Evolutionary conservation across 2,329 filamentous ascomycete genomes (phyloP).

Genomic region (Colletotrichum caudatum): DNA sequence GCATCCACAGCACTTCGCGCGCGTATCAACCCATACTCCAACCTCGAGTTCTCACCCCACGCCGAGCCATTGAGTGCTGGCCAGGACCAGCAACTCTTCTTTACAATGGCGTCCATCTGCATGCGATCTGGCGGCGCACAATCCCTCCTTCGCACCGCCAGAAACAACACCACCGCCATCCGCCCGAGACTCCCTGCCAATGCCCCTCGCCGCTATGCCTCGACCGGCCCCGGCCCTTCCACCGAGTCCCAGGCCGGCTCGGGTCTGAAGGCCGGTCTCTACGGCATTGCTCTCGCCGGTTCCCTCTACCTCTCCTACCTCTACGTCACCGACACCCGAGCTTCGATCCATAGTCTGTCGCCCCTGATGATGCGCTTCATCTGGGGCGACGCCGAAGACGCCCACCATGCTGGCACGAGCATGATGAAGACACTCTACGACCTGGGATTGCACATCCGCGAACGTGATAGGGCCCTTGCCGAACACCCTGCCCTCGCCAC

Average conservation of each 20-base stretch:
- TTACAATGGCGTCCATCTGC: constrained; percentile 50
- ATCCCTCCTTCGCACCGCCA: constrained; percentile 43
- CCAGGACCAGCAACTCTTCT: constrained; percentile 44
- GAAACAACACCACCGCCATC: constrained; percentile 40
- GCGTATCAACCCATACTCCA: constrained; percentile 19
- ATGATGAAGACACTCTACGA: constrained; percentile 79
- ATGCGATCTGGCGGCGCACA: constrained; percentile 46
- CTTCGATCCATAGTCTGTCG: constrained; percentile 75
- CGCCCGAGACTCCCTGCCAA: constrained; percentile 45
- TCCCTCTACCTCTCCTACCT: constrained; percentile 66
- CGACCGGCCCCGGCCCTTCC: constrained; percentile 43
- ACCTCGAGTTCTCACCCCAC: constrained; percentile 27
- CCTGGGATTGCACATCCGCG: constrained; percentile 83
- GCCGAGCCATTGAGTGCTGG: constrained; percentile 52
- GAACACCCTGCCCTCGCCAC: constrained; percentile 50
- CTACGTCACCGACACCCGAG: constrained; percentile 80
- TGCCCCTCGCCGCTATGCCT: constrained; percentile 50
- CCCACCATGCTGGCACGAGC: constrained; percentile 83
- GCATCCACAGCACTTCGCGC: constrained; percentile 17
- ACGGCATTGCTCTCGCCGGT: constrained; percentile 56
- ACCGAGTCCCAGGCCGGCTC: constrained; percentile 47
- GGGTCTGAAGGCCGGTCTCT: constrained; percentile 54
- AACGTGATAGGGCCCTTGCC: constrained; percentile 68
- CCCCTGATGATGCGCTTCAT: constrained; percentile 74
- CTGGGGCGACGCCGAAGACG: constrained; percentile 86